Conservation (phyloP, 2,329 filamentous ascomycete genomes). For the Sordariomycetes sp. region DNA sequence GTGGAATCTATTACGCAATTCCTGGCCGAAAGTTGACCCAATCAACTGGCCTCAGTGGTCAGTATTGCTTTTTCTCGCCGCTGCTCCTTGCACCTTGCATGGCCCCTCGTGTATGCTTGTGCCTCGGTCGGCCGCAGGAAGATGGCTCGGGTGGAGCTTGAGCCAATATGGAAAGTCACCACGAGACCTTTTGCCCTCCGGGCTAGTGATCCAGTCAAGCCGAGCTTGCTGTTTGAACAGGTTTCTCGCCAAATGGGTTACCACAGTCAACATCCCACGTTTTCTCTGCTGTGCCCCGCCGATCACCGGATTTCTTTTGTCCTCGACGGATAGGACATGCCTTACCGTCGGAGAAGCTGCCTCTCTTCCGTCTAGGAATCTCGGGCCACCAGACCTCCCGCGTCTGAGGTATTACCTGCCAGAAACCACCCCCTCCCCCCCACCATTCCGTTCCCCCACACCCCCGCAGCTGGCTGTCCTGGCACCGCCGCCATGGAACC, state of each 20-base stretch:
- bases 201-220: neutral
- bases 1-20: constrained; percentile 2
- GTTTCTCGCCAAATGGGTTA: neutral
- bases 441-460: neutral
- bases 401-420: no score
- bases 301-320: neutral
- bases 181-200: neutral
- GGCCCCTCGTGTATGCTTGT: neutral
- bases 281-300: neutral
- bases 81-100: neutral
- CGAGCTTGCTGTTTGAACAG: neutral
- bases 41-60: neutral
- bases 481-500: neutral
- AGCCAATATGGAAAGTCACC: neutral
- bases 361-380: no score
- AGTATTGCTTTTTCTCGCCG: neutral
- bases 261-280: neutral
- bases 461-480: neutral
- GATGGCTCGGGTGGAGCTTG: neutral
- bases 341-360: no score
- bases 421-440: no score
- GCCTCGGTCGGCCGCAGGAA: neutral
- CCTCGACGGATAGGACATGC: neutral
- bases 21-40: neutral
- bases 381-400: no score